These are phyloP conservation scores for Mrakia frigida DNA, from an alignment of 768 basidiomycete species.

Conservation along the genomic window DNA sequence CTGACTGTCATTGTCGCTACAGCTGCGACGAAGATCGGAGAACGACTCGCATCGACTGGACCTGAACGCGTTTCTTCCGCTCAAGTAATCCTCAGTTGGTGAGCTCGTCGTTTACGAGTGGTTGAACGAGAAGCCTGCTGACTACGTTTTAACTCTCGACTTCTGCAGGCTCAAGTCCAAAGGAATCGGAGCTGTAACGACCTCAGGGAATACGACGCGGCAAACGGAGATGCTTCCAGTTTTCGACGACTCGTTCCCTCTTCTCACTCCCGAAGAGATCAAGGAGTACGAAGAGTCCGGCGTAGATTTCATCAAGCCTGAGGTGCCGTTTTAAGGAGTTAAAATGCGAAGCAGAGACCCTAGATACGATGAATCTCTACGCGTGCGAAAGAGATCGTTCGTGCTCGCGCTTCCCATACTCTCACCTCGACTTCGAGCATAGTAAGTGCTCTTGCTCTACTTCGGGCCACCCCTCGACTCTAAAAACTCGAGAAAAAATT, in stretches of 20 bases:
- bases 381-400: neutral
- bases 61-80: neutral
- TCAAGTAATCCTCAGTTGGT: conserved; percentile 26
- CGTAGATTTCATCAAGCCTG: neutral
- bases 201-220: conserved; percentile 18
- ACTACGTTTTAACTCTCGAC: too few species aligned
- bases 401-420: too few species aligned
- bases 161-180: conserved; percentile 8
- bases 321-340: neutral
- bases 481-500: too few species aligned
- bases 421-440: too few species aligned
- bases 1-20: neutral
- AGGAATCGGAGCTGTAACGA: conserved; percentile 30
- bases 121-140: too few species aligned
- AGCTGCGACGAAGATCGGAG: neutral
- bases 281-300: conserved; percentile 11
- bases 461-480: too few species aligned
- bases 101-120: neutral
- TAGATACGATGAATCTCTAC: neutral
- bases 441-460: too few species aligned
- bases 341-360: neutral
- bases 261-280: conserved; percentile 15
- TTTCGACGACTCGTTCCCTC: conserved; percentile 21
- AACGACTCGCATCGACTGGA: neutral
- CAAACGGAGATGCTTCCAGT: conserved; percentile 20